phyloP scores from a whole-genome alignment of 257 asterid species.

The Solanum bulbocastanum region DNA sequence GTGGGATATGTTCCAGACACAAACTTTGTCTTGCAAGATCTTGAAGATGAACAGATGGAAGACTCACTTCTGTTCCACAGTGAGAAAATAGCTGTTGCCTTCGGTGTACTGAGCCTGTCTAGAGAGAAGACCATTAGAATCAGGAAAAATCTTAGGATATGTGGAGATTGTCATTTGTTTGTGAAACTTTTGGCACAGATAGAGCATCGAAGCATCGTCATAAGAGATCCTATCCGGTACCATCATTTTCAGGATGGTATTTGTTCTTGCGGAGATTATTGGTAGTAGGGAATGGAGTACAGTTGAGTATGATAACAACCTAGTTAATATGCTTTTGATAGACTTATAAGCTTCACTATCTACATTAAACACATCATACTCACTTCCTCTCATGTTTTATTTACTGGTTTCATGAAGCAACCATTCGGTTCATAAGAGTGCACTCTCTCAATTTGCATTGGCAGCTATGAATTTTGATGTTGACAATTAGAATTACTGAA shows the following conservation, averaged over 20 bases:
- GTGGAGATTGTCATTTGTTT: constrained; percentile 81
- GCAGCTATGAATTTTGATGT: no score
- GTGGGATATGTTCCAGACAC: constrained; percentile 78
- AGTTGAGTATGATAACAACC: neutral
- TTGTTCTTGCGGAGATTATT: constrained; percentile 90
- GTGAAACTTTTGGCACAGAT: constrained; percentile 63
- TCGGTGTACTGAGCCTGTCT: constrained; percentile 58
- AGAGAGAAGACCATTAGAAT: constrained; percentile 59
- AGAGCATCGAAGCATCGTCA: constrained; percentile 52
- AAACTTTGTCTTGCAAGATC: constrained; percentile 75
- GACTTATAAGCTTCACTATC: neutral
- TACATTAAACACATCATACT: neutral
- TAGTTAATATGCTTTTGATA: neutral
- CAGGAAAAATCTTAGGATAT: constrained; percentile 77
- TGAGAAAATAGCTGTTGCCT: constrained; percentile 78
- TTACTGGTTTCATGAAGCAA: no score
- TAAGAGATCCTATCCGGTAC: constrained; percentile 86
- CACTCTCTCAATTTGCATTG: no score
- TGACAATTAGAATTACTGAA: no score
- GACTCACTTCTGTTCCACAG: constrained; percentile 70
- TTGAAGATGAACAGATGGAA: constrained; percentile 89
- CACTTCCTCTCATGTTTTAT: neutral
- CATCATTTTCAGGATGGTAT: constrained; percentile 78
- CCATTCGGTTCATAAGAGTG: no score
- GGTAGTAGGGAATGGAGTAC: constrained; percentile 33